Conservation (phyloP, 192 early-diverging fungal species). For the Podila horticola region DNA sequence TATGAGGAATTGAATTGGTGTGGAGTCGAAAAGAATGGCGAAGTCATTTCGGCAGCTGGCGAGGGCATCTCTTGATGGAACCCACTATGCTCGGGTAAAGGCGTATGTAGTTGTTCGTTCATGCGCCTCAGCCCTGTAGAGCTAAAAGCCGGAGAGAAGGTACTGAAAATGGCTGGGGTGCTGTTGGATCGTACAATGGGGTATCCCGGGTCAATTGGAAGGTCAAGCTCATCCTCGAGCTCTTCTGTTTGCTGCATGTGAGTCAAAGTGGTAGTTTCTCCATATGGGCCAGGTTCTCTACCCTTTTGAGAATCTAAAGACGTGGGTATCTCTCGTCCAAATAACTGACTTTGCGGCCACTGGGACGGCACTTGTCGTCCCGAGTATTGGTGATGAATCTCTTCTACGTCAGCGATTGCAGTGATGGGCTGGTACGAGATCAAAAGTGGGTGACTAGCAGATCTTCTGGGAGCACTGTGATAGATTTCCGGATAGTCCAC, state of each 20-base stretch:
- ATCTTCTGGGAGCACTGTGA: background rate
- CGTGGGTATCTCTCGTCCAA: too few species aligned
- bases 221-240: background rate
- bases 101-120: too few species aligned
- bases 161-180: background rate
- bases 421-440: background rate
- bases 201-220: background rate
- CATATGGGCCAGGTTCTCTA: background rate
- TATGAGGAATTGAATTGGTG: too few species aligned
- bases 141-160: background rate
- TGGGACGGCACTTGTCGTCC: too few species aligned
- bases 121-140: too few species aligned
- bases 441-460: background rate
- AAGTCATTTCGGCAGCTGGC: too few species aligned
- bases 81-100: too few species aligned
- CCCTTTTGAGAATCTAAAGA: background rate
- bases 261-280: background rate
- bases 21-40: too few species aligned
- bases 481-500: too few species aligned
- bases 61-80: too few species aligned
- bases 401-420: background rate
- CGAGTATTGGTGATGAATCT: too few species aligned
- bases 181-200: background rate
- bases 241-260: background rate
- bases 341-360: too few species aligned